Evolutionary conservation across 1,284 basidiomycete species (phyloP).

Genomic region (Amylostereum areolatum): DNA sequence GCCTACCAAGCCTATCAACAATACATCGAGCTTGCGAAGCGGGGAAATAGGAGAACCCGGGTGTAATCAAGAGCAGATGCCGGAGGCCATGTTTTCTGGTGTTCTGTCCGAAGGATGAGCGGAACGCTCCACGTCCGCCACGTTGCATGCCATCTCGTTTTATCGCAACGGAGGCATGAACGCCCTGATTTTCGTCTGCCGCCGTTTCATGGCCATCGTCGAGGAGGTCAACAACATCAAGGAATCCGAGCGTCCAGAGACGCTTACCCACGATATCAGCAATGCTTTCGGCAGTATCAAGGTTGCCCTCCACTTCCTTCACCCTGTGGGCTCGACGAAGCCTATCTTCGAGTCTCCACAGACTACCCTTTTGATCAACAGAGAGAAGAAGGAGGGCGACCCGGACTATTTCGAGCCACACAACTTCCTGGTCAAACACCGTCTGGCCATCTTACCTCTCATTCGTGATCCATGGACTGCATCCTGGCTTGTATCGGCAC

Average conservation of each 20-base stretch:
- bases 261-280: conserved; percentile 55
- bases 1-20: no score
- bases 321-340: conserved; percentile 73
- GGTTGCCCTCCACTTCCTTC: conserved; percentile 74
- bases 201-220: conserved; percentile 52
- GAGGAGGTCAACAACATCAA: conserved; percentile 41
- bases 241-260: conserved; percentile 50
- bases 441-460: conserved; percentile 66
- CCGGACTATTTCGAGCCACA: conserved; percentile 78
- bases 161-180: conserved; percentile 71
- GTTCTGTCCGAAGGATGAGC: no score
- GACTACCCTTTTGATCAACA: conserved; percentile 66
- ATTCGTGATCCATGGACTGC: conserved; percentile 77
- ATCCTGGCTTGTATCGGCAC: conserved; percentile 74
- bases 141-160: conserved; percentile 82
- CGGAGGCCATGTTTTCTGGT: no score
- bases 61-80: no score
- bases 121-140: conserved; percentile 70
- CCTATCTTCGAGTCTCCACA: conserved; percentile 84
- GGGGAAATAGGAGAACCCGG: no score
- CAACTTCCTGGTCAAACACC: conserved; percentile 80
- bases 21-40: no score
- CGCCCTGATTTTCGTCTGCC: conserved; percentile 58
- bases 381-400: conserved; percentile 74
- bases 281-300: conserved; percentile 81